Evolutionary conservation across 305 asterid species (phyloP), one percentile per base, ranked within the genome.

Genomic region (Fraxinus ornus): DNA sequence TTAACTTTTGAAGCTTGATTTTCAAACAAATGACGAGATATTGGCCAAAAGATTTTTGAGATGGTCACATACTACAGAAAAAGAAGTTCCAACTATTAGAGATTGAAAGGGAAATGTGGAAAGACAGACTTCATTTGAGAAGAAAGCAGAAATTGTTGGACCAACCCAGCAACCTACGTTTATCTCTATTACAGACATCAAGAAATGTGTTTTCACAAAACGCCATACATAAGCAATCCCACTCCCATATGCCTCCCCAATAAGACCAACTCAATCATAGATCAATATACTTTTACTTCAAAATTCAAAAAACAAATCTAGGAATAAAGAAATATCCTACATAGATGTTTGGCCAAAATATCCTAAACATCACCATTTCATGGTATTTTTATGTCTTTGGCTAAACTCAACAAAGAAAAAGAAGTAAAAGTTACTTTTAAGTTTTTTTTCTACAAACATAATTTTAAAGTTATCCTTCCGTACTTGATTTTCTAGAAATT

Each of bases 21-120:
- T 76, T 68, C 77, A 19, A 68, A 75, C 87, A 36, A 76, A 35
- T 80, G 75, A 21, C 0, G 39, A 2, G 64, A 24, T 74, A 86
- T 84, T 84, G 87, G 64, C 81, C 89, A 3, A 4, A 62, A 80
- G 78, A 77, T 78, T 19, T 77, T 81, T 36, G 3, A 80, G 70
- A 77, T n/a, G n/a, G 30, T 82, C 79, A 78, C 36, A 44, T 77
- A 4, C 55, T 9, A 66, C 66, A 75, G 81, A 76, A 32, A 60
- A 13, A 55, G 78, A 22, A 24, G 37, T 44, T 70, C 5, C 41
- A 72, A 33, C 35, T 33, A 72, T 32, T 30, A 72, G 36, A 72
- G 36, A 72, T 5, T 5, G 3, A 24, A 33, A 57, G 49, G 15
- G 13, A 19, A 52, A 5, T 26, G 21, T n/a, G 26, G 0, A 19